phyloP scores from a whole-genome alignment of 768 basidiomycete species.

The Astraeus odoratus region DNA sequence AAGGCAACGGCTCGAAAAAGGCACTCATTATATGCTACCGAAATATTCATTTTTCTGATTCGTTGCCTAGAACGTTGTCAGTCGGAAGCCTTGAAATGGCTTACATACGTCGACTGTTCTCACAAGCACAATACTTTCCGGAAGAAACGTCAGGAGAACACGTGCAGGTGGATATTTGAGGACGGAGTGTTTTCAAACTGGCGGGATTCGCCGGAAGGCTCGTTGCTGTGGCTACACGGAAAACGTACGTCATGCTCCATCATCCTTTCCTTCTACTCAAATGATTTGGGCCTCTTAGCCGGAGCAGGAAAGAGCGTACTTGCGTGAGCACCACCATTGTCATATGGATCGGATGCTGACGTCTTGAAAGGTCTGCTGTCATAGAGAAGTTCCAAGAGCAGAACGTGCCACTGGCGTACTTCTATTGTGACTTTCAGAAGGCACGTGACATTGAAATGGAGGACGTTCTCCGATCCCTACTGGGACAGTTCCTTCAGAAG shows the following conservation, averaged over 20 bases:
- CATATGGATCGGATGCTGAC: not conserved
- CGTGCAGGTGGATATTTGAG: not conserved
- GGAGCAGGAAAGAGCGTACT: constrained; percentile 18
- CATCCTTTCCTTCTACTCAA: not conserved
- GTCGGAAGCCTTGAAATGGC: not conserved
- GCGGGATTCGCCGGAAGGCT: not conserved
- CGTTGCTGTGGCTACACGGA: constrained; percentile 13
- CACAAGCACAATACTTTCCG: not conserved
- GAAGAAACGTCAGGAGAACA: not conserved
- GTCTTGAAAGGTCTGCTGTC: constrained; percentile 1
- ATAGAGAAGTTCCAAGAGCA: not conserved
- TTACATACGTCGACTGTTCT: not conserved
- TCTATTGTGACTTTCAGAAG: constrained; percentile 20
- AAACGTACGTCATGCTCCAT: constrained; percentile 8
- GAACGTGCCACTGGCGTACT: constrained; percentile 1
- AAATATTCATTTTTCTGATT: too few relatives aligned
- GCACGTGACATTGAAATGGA: constrained; percentile 4
- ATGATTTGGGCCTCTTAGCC: constrained; percentile 1
- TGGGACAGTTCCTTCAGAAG: constrained; percentile 8
- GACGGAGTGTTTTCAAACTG: not conserved
- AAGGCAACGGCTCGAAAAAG: too few relatives aligned
- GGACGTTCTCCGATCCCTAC: constrained; percentile 15
- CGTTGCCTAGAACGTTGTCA: too few relatives aligned
- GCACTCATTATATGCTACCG: too few relatives aligned
- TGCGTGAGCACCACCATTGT: constrained; percentile 3